Evolutionary conservation across 2,329 filamentous ascomycete genomes (phyloP).

Genomic region (Alternaria conjuncta): DNA sequence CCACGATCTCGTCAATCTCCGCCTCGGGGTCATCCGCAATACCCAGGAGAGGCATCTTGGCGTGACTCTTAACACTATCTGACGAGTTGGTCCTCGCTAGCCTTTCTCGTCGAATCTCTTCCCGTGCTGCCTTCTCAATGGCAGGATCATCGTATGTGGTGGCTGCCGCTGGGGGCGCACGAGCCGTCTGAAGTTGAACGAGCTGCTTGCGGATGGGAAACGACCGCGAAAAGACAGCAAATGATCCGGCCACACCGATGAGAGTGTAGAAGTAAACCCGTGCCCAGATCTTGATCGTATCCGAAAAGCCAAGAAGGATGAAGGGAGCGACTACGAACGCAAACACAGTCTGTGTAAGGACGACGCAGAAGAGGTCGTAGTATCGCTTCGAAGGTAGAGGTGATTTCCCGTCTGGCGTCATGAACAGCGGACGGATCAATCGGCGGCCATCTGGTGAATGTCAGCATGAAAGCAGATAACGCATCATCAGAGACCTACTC

Average conservation of each 20-base stretch:
- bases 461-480: not conserved
- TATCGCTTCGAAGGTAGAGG: conserved; percentile 72
- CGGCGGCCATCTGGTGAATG: conserved; percentile 76
- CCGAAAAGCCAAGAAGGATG: conserved; percentile 75
- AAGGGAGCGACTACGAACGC: conserved; percentile 86
- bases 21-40: conserved; percentile 76
- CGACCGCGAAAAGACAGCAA: conserved; percentile 81
- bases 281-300: conserved; percentile 77
- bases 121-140: conserved; percentile 42
- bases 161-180: conserved; percentile 25
- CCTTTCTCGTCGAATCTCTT: conserved; percentile 42
- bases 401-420: conserved; percentile 72
- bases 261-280: conserved; percentile 89
- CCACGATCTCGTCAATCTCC: conserved; percentile 79
- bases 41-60: conserved; percentile 72
- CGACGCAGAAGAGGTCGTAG: conserved; percentile 80
- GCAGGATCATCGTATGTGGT: conserved; percentile 29
- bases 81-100: conserved; percentile 61
- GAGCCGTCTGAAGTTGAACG: conserved; percentile 40
- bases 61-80: conserved; percentile 55
- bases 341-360: conserved; percentile 82
- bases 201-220: conserved; percentile 64
- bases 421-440: conserved; percentile 88
- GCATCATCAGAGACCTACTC: conserved; percentile 65
- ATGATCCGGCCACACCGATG: conserved; percentile 67